Evolutionary conservation across 257 asterid species (phyloP), one percentile per base, ranked within the genome.

Genomic region (Henckelia pumila): DNA sequence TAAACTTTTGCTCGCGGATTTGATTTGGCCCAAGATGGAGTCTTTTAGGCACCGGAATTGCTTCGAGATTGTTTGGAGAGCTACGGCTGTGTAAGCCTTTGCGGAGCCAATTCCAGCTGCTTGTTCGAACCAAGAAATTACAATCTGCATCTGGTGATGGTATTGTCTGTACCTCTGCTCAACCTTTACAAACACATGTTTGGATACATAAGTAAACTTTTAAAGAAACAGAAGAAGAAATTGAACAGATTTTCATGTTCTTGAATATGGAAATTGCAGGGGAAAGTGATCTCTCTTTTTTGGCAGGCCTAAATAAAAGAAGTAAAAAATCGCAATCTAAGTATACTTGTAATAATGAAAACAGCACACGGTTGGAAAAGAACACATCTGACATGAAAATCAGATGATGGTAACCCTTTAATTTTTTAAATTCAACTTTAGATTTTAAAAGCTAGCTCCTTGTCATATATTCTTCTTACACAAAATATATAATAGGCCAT

Each of bases 161-260:
- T 93, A 93, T 58, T 93, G 99, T 28, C 83, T 78, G 88, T 93
- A 93, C 81, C 97, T 86, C 81, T 90, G 96, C 77, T 90, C 99
- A 61, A 93, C 99, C 99, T 93, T 49, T 26, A 47, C 1, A 56
- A 56, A 56, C 49, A 65, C 68, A 73, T 50, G 66, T 53, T 66
- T 56, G 40, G 21, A 37, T 5, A 14, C 28, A 37, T 5, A 14
- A 28, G 23, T 32, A 30, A 26, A 7, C 64, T 21, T 29, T 10
- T n/a, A n/a, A n/a, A n/a, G n/a, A n/a, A n/a, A n/a, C n/a, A 62
- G 37, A 10, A 63, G 7, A 23, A 22, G 24, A 21, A 62, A 10
- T 3, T 40, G 19, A 40, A 40, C 19, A 40, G 52, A 40, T 40
- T 40, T 40, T 40, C 52, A 11, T 40, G 52, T 11, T 40, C 52